Base-by-base conservation (phyloP, 2,329 filamentous ascomycete species). In the Parastagonospora nodorum region DNA sequence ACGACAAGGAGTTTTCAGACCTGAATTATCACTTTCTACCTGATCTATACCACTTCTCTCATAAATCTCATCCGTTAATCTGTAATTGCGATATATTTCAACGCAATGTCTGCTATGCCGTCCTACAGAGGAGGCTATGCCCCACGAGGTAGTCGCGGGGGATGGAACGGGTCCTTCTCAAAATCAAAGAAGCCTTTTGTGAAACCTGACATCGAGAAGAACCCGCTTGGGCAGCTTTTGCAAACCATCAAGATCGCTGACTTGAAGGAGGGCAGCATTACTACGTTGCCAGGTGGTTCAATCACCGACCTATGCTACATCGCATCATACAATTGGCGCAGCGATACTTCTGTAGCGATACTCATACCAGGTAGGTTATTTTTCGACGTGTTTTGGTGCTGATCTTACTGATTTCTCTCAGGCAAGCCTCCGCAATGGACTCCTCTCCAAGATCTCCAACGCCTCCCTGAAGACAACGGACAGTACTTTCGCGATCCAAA, bases 401-500 rank as follows among this genome's bases (percentile, higher is more conserved):
- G 5, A n/a, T 4, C 42, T 61, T 38, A 60, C 51, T 43, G 52
- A 19, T n/a, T n/a, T n/a, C n/a, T 15, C 39, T 2, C 24, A 83
- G 82, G 82, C 2, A 72, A 69, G 41, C 82, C 82, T 14, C 78
- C 81, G 7, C 63, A 58, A 5, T 85, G 82, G 82, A 78, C 75
- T 4, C 81, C 82, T 9, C 69, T 74, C 0, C 19, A 55, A 2
- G 42, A 58, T 2, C 56, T 71, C 14, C 58, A 45, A 10, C 57
- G 71, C 42, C 69, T 84, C 8, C 53, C 61, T 8, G 64, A 72
- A 53, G 84, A 86, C 54, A 62, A 53, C 7, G 81, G 80, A 2
- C 58, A 71, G 0, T 85, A 80, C 58, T 84, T 76, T 52, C 80
- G 81, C 2, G 83, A 86, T 58, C 64, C 72, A 2, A 86, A 86